phyloP scores from a whole-genome alignment of 192 early-diverging fungal genomes.

The Podochytrium sp. region DNA sequence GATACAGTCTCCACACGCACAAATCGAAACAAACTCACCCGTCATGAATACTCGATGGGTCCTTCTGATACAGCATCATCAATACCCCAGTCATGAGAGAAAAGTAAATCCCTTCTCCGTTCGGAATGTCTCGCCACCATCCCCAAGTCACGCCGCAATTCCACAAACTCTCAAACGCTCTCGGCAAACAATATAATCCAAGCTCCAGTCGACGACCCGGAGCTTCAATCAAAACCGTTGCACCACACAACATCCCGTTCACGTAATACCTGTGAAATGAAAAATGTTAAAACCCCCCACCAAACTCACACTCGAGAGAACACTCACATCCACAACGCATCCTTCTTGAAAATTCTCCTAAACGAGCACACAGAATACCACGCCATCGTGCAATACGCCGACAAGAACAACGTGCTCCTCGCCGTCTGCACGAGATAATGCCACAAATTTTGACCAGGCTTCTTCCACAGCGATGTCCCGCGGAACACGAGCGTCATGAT shows the following conservation, averaged over 20 bases:
- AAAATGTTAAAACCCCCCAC: background rate
- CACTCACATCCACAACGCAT: conserved; percentile 25
- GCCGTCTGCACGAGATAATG: conserved; percentile 25
- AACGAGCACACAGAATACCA: conserved; percentile 43
- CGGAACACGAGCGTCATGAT: conserved; percentile 46
- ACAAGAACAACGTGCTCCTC: conserved; percentile 40
- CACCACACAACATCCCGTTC: conserved; percentile 62
- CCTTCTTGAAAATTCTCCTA: conserved; percentile 12
- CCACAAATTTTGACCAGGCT: conserved; percentile 28
- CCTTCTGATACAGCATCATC: conserved; percentile 84
- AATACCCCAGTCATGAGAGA: conserved; percentile 73
- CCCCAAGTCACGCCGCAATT: conserved; percentile 60
- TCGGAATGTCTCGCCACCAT: conserved; percentile 59
- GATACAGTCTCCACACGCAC: too few relatives aligned
- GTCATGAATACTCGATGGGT: conserved; percentile 69
- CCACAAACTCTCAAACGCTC: conserved; percentile 77
- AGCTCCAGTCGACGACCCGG: conserved; percentile 67
- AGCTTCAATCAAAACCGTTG: conserved; percentile 66
- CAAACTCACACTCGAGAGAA: background rate
- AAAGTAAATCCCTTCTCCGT: conserved; percentile 76
- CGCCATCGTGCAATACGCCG: conserved; percentile 43
- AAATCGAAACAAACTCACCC: conserved; percentile 32
- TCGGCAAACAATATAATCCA: conserved; percentile 81
- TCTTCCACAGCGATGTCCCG: conserved; percentile 32
- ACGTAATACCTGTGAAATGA: conserved; percentile 42